Evolutionary conservation across 1,139 yeast species (phyloP).

Genomic region (Suhomyces choctaworum): DNA sequence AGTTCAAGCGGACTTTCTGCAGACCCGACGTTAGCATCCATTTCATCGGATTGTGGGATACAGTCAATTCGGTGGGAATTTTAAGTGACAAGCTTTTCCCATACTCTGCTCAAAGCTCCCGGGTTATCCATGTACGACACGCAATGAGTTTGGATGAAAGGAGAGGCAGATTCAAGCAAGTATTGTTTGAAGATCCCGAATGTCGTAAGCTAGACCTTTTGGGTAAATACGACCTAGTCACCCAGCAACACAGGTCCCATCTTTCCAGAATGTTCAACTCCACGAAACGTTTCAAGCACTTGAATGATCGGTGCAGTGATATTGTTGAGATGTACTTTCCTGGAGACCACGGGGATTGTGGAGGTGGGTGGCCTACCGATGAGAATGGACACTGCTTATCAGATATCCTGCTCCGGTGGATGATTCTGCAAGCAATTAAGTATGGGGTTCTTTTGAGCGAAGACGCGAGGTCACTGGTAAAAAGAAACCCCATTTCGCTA

Average conservation of each 20-base stretch:
- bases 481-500: conserved; percentile 33
- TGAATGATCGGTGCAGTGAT: conserved; percentile 29
- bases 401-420: conserved; percentile 58
- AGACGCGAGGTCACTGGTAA: conserved; percentile 40
- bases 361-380: conserved; percentile 61
- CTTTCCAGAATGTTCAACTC: not conserved
- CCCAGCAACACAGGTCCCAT: not conserved
- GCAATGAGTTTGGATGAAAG: conserved; percentile 68
- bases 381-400: conserved; percentile 25
- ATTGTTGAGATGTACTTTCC: conserved; percentile 61
- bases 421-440: conserved; percentile 51
- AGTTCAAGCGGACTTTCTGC: conserved; percentile 54
- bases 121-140: conserved; percentile 60
- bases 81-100: conserved; percentile 59
- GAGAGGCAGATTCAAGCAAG: conserved; percentile 60
- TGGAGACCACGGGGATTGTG: conserved; percentile 66
- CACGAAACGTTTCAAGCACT: conserved; percentile 1
- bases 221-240: not conserved
- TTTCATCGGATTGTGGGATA: conserved; percentile 68
- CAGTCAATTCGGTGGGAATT: conserved; percentile 64
- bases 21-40: conserved; percentile 44
- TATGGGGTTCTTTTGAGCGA: conserved; percentile 49
- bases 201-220: no score
- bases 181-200: conserved; percentile 43
- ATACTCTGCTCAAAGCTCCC: conserved; percentile 48